Evolutionary conservation across 2,329 filamentous ascomycete genomes (phyloP).

Genomic region (Hypoxylon sp.): DNA sequence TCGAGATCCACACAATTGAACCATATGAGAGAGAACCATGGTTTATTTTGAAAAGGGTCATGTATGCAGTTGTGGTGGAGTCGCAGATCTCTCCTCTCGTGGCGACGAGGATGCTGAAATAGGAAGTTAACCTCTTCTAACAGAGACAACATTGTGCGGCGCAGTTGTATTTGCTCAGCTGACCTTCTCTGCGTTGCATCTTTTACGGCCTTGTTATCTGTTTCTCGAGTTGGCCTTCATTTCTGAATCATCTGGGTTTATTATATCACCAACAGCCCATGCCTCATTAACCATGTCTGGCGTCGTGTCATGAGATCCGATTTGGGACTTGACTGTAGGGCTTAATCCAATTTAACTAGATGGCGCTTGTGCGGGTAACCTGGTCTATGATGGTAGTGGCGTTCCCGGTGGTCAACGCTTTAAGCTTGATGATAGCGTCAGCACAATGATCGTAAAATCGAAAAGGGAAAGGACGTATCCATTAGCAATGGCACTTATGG

Average conservation of each 20-base stretch:
- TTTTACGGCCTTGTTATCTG: background rate
- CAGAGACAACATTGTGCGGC: background rate
- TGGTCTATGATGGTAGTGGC: background rate
- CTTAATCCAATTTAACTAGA: constrained; percentile 11
- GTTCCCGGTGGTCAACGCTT: background rate
- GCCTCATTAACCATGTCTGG: background rate
- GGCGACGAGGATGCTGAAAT: constrained; percentile 5
- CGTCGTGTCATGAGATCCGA: background rate
- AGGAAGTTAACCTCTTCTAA: background rate
- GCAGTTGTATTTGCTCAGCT: background rate
- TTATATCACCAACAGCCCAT: background rate
- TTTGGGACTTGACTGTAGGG: constrained; percentile 11
- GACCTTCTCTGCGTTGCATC: constrained; percentile 5
- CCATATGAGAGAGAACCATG: constrained; percentile 5
- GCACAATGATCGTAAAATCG: background rate
- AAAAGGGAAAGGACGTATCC: background rate
- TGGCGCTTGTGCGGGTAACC: constrained; percentile 3
- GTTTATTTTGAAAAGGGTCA: background rate
- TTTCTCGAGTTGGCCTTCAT: background rate
- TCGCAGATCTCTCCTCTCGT: constrained; percentile 4
- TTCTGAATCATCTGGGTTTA: background rate
- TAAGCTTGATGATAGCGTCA: background rate
- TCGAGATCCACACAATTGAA: constrained; percentile 6
- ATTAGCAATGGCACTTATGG: background rate
- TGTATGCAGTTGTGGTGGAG: constrained; percentile 9